Base-by-base conservation (phyloP, 352 stramenopile species). In the Phytophthora hibernalis region DNA sequence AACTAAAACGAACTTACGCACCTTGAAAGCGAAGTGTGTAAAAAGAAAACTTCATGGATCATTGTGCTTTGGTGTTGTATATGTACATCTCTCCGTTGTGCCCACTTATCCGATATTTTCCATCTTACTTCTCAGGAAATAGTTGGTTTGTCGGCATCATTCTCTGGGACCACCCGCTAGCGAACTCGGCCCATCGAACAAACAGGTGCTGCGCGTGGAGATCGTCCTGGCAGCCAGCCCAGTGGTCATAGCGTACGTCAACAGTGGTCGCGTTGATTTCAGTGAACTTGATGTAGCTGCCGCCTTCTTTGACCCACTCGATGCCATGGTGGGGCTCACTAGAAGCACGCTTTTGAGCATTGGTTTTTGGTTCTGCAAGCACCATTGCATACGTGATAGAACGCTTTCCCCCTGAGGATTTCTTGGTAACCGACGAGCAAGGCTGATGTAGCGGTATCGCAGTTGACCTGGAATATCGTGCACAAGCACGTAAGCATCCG, bases 221-320 rank as follows among this genome's bases (percentile, higher is more conserved):
- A 9, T 38, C 33, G n/a, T 54, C 83, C 22, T 76, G 47, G 31
- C 72, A 80, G 45, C 44, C 51, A n/a, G 45, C 40, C 24, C 42
- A 65, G 47, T 72, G 68, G 30, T 80, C 72, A 45, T 80, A 80
- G 20, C 63, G 33, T 1, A 74, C 58, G 15, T 74, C 58, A 20
- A 79, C 42, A 7, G 62, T 68, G 12, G 57, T 65, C 18, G 67
- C 44, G 15, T 76, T 64, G n/a, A 79, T 31, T 44, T 74, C 57
- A 3, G 53, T n/a, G 26, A 76, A 42, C 5, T 49, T 65, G 54
- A 76, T 74, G 33, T 59, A 65, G 13, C 58, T 63, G 16, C 58
- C 72, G 11, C 68, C 72, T 53, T 77, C 70, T 31, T 53, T 62
- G 22, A 77, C 37, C 72, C 72, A 80, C 13, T 66, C 42, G 2